Evolutionary conservation across 495 filamentous ascomycete genomes (phyloP).

Genomic region (Articulospora tetracladia): DNA sequence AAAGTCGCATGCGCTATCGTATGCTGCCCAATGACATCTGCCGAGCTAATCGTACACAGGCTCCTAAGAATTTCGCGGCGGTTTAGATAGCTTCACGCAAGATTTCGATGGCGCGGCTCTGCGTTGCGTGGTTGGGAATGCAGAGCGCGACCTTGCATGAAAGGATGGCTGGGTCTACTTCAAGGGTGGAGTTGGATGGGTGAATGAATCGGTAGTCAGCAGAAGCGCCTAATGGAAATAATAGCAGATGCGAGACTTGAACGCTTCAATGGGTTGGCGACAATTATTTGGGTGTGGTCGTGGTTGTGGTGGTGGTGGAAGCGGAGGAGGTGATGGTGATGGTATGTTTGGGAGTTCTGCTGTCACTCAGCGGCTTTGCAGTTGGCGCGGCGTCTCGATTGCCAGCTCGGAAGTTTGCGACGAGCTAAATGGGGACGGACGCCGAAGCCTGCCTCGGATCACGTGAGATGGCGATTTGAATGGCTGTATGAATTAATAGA

Average conservation of each 20-base stretch:
- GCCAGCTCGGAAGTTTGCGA: slow-evolving; percentile 1
- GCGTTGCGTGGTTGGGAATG: slow-evolving; percentile 17
- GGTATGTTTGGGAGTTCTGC: not conserved
- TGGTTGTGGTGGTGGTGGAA: no score
- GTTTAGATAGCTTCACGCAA: not conserved
- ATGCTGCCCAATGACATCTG: slow-evolving; percentile 15
- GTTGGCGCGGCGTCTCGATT: slow-evolving; percentile 1
- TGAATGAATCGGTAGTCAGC: not conserved
- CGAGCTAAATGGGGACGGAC: not conserved
- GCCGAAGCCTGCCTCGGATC: not conserved
- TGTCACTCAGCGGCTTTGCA: not conserved
- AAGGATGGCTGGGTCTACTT: slow-evolving; percentile 6
- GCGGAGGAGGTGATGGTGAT: not conserved
- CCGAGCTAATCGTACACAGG: not conserved
- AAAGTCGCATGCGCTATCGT: slow-evolving; percentile 26
- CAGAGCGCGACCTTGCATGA: slow-evolving; percentile 25
- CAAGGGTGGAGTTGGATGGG: not conserved
- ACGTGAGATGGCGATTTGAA: not conserved
- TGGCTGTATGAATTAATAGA: no score
- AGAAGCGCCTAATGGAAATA: not conserved
- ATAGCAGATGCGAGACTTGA: not conserved
- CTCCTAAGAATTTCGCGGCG: not conserved
- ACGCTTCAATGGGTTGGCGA: not conserved
- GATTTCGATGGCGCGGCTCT: slow-evolving; percentile 7
- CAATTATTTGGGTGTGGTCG: not conserved